Base-by-base conservation (phyloP, 192 early-diverging fungal genomes). In the Coemansia sp. region DNA sequence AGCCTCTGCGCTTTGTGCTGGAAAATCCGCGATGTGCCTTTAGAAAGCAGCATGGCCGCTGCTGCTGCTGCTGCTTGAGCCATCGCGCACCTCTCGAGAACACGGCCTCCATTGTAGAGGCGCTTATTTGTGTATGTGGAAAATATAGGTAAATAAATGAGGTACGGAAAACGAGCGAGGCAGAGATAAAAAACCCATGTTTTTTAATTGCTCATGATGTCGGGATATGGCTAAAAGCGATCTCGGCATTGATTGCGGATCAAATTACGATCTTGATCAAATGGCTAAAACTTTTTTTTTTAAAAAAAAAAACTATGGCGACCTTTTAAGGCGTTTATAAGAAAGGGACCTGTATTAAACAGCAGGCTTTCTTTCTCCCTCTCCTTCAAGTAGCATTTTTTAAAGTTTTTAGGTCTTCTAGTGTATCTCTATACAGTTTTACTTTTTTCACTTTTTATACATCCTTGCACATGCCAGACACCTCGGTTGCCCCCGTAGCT, bases 391-490 rank as follows among this genome's bases (percentile, higher is more conserved):
- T 55, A 4, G 48, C 9, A 6, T 51, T 5, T 50, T 20, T 20
- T 62, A 7, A 6, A 51, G 27, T 51, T 62, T 27, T 10, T 1
- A 8, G 10, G 8, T 30, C 32, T 61, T 34, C 32, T 34, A 6
- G 32, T 34, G 32, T 34, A 34, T 34, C 32, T 34, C 4, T 42
- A 42, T 42, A 42, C 39, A 9, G 11, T 42, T 16, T 16, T 42
- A 8, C 2, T 42, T 42, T 42, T 2, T 16, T 42, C 2, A 2
- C 11, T 14, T n/a, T 53, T 42, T 55, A 36, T 55, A 24, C 23
- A 24, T 55, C 20, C 53, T 35, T 45, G 29, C 61, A 27, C 51
- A 71, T 71, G 61, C 62, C 69, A 32, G 69, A 65, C 34, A 62
- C 49, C 9, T 46, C 46, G 24, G 22, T 53, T 32, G 46, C 30